Percentiles rank a stretch among this genome's conserved stretches.
Evolutionary conservation across 176 grass and related monocot species (phyloP).

Genomic region (Avena insularis): DNA sequence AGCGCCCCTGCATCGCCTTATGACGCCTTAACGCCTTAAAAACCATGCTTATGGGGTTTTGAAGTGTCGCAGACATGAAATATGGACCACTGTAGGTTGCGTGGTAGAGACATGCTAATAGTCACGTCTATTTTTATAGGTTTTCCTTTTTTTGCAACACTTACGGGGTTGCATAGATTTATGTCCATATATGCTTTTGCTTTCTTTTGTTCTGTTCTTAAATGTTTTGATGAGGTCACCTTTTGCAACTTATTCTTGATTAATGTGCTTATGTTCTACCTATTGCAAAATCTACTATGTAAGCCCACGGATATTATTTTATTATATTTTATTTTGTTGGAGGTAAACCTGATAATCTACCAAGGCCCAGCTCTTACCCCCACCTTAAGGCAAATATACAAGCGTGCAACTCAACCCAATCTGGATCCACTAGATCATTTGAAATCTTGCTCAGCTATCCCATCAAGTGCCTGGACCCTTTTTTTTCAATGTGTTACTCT

Average conservation of each 20-base stretch:
- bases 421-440: background rate
- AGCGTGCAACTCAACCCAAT: background rate
- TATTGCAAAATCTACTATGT: too few relatives aligned
- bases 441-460: background rate
- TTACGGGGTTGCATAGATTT: slow-evolving; percentile 3
- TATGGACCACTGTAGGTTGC: background rate
- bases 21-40: too few relatives aligned
- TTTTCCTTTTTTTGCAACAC: slow-evolving; percentile 16
- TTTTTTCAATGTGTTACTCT: background rate
- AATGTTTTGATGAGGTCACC: background rate
- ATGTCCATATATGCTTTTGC: slow-evolving; percentile 26
- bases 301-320: too few relatives aligned
- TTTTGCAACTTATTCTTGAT: background rate
- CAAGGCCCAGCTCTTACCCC: slow-evolving; percentile 9
- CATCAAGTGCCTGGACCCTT: background rate
- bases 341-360: background rate
- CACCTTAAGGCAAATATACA: background rate
- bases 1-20: too few relatives aligned
- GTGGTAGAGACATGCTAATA: slow-evolving; percentile 14
- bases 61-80: background rate
- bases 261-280: too few relatives aligned
- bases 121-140: slow-evolving; percentile 18
- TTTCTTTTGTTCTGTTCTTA: slow-evolving; percentile 4
- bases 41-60: background rate
- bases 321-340: background rate